Base-by-base conservation (phyloP, 2,329 filamentous ascomycete genomes). In the Nothophaeocryptopus gaeumannii region DNA sequence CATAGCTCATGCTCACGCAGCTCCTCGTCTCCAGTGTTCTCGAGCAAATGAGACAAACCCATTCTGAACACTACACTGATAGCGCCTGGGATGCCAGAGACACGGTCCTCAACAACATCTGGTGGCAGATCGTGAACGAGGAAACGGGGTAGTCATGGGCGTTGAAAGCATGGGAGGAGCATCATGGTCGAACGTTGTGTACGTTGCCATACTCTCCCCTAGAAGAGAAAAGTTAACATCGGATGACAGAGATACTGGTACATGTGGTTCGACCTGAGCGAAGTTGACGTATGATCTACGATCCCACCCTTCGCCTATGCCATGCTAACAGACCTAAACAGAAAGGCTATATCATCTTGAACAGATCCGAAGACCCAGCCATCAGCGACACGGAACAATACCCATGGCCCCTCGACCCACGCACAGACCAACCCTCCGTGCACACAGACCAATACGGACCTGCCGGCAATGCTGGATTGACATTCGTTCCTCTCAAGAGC, bases 61-160 rank as follows among this genome's bases (percentile, higher is more conserved):
- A 26, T 26, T 26, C 20, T 26, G 20, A 26, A 26, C 20, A 7
- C 20, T 7, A 26, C 20, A 7, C 20, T 7, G 20, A 26, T 26
- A 26, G 20, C 20, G 20, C 20, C 7, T 7, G 4, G 20, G 20
- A 26, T 26, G 20, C 20, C 20, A 26, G 20, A 26, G 39, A 33
- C 13, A 42, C 31, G 11, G 15, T 42, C n/a, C 39, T 42, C 39
- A 42, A 42, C 29, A 31, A 42, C 12, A 42, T 42, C 29, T 42
- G 39, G 39, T 42, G 33, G 31, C 20, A 42, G n/a, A 38, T 38
- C 13, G n/a, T n/a, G 7, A 16, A 38, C 9, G 35, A 38, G 9
- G 8, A 16, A 9, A 38, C 11, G 4, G 35, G 35, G 8, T 14
- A 38, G 8, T 14, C 14, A 13, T 38, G 13, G 10, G 35, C 4